Evolutionary conservation across 306 rosid species (phyloP).

Genomic region (Astragalus glycyphyllos): DNA sequence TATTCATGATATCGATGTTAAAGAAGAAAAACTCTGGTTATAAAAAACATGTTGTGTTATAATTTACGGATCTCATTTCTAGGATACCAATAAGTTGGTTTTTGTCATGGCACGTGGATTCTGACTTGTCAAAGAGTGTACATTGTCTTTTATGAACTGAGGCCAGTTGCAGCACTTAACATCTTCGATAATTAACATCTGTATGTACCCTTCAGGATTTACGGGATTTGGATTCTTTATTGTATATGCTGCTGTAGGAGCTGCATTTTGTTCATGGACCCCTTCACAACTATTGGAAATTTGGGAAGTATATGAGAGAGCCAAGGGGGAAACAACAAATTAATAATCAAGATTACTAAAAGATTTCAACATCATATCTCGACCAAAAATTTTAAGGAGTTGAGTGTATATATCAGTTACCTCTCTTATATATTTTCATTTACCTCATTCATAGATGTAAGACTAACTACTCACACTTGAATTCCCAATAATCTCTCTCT

Average conservation of each 20-base stretch:
- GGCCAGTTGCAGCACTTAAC: background rate
- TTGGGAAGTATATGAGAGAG: too few species aligned
- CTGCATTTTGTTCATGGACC: background rate
- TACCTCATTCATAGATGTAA: too few species aligned
- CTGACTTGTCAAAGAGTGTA: conserved; percentile 13
- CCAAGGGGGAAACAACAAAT: too few species aligned
- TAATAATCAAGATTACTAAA: too few species aligned
- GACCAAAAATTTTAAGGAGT: too few species aligned
- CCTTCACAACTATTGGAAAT: too few species aligned
- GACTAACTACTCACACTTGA: too few species aligned
- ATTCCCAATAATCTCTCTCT: too few species aligned
- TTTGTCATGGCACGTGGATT: conserved; percentile 21
- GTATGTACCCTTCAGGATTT: background rate
- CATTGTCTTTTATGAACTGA: conserved; percentile 13
- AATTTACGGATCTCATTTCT: background rate
- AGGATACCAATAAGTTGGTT: background rate
- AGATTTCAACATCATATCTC: too few species aligned
- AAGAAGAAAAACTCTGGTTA: background rate
- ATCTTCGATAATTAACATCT: background rate
- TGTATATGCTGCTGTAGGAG: background rate
- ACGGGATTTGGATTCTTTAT: background rate
- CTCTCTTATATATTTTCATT: too few species aligned
- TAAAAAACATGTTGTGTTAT: background rate
- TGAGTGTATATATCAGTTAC: too few species aligned
- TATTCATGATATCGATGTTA: background rate